Conservation (phyloP, 352 stramenopile species). For the Pythium aristosporum region DNA sequence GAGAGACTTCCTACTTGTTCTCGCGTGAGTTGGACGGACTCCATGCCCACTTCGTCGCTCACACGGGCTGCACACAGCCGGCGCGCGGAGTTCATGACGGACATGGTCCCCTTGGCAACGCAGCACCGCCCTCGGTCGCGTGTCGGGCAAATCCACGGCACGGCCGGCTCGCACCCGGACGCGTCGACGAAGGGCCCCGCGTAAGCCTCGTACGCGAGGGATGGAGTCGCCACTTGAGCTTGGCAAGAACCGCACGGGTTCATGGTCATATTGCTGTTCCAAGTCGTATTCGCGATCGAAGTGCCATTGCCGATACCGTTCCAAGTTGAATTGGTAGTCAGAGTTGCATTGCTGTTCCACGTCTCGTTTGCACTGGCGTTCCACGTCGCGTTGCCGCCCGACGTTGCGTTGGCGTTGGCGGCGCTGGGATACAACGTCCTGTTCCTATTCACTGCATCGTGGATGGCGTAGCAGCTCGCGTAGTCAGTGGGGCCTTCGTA, state of each 20-base stretch:
- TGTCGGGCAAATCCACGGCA: slow-evolving; percentile 28
- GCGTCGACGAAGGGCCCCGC: slow-evolving; percentile 12
- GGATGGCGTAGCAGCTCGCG: slow-evolving; percentile 9
- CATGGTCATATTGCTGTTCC: not conserved
- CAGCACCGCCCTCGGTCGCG: slow-evolving; percentile 22
- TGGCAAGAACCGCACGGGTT: slow-evolving; percentile 20
- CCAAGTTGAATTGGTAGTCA: not conserved
- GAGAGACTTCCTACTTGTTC: slow-evolving; percentile 9
- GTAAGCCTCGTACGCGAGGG: slow-evolving; percentile 16
- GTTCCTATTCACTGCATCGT: not conserved
- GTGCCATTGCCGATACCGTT: not conserved
- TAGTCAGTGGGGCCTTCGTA: slow-evolving; percentile 21
- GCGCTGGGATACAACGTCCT: not conserved
- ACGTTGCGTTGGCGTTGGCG: not conserved
- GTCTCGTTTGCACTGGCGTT: not conserved
- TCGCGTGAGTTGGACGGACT: slow-evolving; percentile 3
- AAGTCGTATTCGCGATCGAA: not conserved
- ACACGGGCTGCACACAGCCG: slow-evolving; percentile 11
- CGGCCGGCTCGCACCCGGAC: slow-evolving; percentile 13
- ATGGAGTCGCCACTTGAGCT: not conserved
- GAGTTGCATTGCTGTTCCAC: not conserved
- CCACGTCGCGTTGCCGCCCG: slow-evolving; percentile 2
- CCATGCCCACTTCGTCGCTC: slow-evolving; percentile 7
- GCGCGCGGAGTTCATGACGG: not conserved
- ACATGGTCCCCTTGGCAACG: slow-evolving; percentile 10